Base-by-base conservation (phyloP, 208 protist genomes). In the Entamoeba moshkovskii region DNA sequence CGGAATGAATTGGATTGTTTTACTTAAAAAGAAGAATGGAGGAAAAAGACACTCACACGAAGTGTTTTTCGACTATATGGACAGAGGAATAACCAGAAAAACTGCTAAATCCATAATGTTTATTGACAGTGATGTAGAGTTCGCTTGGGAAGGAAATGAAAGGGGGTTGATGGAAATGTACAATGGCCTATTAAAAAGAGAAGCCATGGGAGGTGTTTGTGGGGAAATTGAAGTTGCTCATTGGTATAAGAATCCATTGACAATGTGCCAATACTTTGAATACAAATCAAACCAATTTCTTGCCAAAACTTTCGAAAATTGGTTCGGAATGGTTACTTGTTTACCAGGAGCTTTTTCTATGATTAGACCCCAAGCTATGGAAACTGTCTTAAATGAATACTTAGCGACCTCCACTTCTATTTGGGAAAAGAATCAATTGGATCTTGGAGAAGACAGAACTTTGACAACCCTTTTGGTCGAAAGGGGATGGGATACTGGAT, bases 71-170 rank as follows among this genome's bases (percentile, higher is more conserved):
- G 59, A 85, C n/a, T 85, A 85, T 38, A 85, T 85, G 59, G 59
- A 85, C n/a, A 85, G 33, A 85, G 59, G 59, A 85, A 85, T 85
- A 13, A 85, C 59, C n/a, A 11, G 59, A 33, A 85, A 85, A 85
- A 85, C 59, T 33, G 59, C 59, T 33, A 85, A 85, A 85, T 11
- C 59, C 8, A 85, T 85, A 33, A 85, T 85, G 59, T 85, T 85
- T 38, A 22, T 85, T 38, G 59, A 85, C 1, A 85, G 59, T 85
- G 59, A 85, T 8, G 59, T 85, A 13, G 59, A 85, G n/a, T 85
- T 85, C n/a, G 59, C 59, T 33, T 85, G 59, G 59, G 59, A 85
- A 85, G 59, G 59, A 85, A 85, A 85, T 85, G 59, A 85, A 38
- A 42, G 33, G 22, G 59, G 59, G 0, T 38, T 85, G 13, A 85